phyloP scores from a whole-genome alignment of 495 filamentous ascomycete genomes.

The Hypoxylon subgilvum region DNA sequence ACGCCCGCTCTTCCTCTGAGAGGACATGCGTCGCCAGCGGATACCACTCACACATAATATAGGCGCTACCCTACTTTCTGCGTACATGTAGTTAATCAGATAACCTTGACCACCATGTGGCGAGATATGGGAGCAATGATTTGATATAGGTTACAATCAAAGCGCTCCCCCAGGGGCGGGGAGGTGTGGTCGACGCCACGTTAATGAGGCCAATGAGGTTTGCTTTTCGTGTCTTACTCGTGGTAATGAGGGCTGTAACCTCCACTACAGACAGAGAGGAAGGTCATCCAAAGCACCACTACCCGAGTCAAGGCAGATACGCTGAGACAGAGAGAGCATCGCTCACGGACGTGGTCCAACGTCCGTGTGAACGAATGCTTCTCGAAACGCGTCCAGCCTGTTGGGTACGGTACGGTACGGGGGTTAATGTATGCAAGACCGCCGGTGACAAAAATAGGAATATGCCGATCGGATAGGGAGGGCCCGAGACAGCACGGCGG shows the following conservation, averaged over 20 bases:
- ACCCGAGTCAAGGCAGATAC: not conserved
- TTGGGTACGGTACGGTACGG: not conserved
- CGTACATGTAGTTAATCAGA: not conserved
- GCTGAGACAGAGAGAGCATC: not conserved
- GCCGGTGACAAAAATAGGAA: slow-evolving; percentile 3
- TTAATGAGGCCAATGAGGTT: not conserved
- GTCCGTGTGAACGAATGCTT: not conserved
- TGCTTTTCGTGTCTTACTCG: no score
- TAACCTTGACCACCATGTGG: slow-evolving; percentile 33
- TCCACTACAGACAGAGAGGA: no score
- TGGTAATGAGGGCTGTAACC: no score
- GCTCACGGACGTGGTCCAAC: not conserved
- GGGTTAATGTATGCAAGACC: not conserved
- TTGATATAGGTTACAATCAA: slow-evolving; percentile 16
- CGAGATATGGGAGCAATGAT: slow-evolving; percentile 12
- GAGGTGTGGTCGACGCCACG: slow-evolving; percentile 3
- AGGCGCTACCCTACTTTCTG: not conserved
- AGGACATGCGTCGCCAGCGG: slow-evolving; percentile 10
- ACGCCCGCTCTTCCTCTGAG: slow-evolving; percentile 3
- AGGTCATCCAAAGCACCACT: not conserved
- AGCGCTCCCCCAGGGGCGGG: not conserved
- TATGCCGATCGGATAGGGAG: not conserved
- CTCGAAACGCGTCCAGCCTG: not conserved
- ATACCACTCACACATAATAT: slow-evolving; percentile 16
- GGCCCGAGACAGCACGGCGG: not conserved